Evolutionary conservation across 805 yeast species (phyloP).

Genomic region (Hanseniaspora taiwanica): DNA sequence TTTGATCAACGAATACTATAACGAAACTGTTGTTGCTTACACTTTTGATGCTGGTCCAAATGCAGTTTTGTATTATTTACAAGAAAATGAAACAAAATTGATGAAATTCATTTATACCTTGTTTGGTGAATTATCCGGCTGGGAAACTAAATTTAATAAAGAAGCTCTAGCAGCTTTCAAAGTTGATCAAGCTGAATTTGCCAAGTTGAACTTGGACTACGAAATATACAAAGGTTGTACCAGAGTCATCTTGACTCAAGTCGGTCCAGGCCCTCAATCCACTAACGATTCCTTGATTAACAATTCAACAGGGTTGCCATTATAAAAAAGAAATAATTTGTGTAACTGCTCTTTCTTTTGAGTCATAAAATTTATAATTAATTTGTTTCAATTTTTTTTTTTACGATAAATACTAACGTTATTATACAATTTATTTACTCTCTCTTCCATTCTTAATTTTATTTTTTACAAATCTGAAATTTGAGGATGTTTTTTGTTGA

Average conservation of each 20-base stretch:
- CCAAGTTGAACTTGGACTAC: conserved; percentile 31
- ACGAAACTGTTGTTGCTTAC: conserved; percentile 72
- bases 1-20: conserved; percentile 47
- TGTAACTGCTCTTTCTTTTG: background rate
- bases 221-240: conserved; percentile 61
- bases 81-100: conserved; percentile 57
- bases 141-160: conserved; percentile 35
- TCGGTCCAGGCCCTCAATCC: conserved; percentile 77
- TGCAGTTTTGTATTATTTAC: conserved; percentile 85
- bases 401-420: too few species aligned
- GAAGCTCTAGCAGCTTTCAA: conserved; percentile 17
- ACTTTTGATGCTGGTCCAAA: conserved; percentile 99
- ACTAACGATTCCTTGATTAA: conserved; percentile 44
- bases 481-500: conserved; percentile 1
- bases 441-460: too few species aligned
- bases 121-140: conserved; percentile 52
- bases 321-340: conserved; percentile 10
- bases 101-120: conserved; percentile 54
- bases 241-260: conserved; percentile 69
- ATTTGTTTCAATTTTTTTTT: too few species aligned
- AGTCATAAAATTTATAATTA: too few species aligned
- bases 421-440: too few species aligned
- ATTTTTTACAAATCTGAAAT: background rate
- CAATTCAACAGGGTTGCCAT: conserved; percentile 48
- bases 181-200: conserved; percentile 16